Evolutionary conservation across 805 yeast genomes (phyloP), one percentile per base, ranked within the genome.

Genomic region (Metschnikowia santaceciliae): DNA sequence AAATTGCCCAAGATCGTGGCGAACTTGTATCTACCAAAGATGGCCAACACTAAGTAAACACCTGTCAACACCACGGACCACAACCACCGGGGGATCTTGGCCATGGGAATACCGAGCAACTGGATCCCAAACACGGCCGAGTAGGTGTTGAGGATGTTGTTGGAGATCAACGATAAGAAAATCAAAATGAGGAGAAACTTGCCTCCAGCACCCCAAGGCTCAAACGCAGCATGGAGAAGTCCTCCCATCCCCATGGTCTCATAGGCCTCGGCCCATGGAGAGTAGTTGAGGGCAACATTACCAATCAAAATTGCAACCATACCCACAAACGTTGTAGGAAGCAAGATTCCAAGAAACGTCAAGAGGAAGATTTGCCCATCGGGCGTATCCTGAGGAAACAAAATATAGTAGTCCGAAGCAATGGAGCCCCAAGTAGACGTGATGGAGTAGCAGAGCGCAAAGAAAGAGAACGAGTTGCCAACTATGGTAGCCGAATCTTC

Each of bases 381-480:
- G 2, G 86, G 76, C 0, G 88, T 80, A 38, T 76, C 72, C 60
- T 86, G 92, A 1, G 96, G 96, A 59, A 89, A 82, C 46, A 88
- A 73, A 45, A 90, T 80, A 65, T 88, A 88, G 66, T 90, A 90
- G 67, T 90, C 97, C 0, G 91, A 77, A 0, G 96, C 88, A 53
- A 88, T 79, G 2, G 91, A 84, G 41, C 95, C 91, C 96, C 96
- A 90, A 1, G 96, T 88, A 3, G 89, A 80, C 3, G 96, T 88
- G 43, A 86, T 83, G 30, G 96, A 83, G 61, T 87, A 88, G 41
- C 84, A 76, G 49, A 88, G 73, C 1, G 90, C 78, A 60, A 89
- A 87, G 66, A 82, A 87, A 13, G 88, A 79, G 30, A 89, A 65
- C 77, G 86, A 80, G 60, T 82, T 78, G n/a, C 95, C 95, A 47